These are phyloP conservation scores for Solanum arcanum DNA, from an alignment of 257 asterid genomes.

Conservation along the genomic window DNA sequence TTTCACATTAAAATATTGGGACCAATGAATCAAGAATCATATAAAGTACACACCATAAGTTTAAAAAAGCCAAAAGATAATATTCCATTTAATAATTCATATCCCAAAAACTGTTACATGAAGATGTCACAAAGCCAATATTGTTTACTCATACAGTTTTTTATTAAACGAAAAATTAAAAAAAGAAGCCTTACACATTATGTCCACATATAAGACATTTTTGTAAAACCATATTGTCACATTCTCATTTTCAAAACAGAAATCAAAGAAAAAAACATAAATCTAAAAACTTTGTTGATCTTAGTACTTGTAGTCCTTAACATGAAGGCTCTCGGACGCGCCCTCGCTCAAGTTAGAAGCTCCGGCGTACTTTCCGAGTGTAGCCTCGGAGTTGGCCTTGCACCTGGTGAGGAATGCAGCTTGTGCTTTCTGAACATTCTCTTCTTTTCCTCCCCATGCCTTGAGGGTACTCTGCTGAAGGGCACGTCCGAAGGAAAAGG, in stretches of 20 bases:
- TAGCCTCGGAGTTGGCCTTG: conserved; percentile 63
- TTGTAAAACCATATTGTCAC: background rate
- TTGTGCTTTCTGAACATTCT: conserved; percentile 43
- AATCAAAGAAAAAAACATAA: background rate
- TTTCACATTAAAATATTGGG: background rate
- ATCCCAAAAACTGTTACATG: background rate
- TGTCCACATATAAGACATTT: background rate
- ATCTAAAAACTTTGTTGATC: background rate
- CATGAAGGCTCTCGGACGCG: conserved; percentile 64
- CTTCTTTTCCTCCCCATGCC: conserved; percentile 47
- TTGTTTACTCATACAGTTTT: background rate
- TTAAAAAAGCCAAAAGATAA: background rate
- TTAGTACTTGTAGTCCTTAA: conserved; percentile 56
- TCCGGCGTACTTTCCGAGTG: conserved; percentile 50
- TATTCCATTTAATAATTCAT: no score
- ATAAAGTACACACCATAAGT: background rate
- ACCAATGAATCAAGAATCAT: background rate
- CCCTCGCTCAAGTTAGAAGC: conserved; percentile 31
- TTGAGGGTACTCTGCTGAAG: conserved; percentile 61
- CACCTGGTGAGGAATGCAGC: conserved; percentile 35
- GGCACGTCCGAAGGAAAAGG: conserved; percentile 54
- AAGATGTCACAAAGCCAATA: background rate
- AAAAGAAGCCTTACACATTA: background rate
- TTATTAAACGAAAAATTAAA: background rate
- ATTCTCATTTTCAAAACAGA: background rate